These are phyloP conservation scores for Aspergillus leporis DNA, from an alignment of 495 filamentous ascomycete species.

Conservation along the genomic window DNA sequence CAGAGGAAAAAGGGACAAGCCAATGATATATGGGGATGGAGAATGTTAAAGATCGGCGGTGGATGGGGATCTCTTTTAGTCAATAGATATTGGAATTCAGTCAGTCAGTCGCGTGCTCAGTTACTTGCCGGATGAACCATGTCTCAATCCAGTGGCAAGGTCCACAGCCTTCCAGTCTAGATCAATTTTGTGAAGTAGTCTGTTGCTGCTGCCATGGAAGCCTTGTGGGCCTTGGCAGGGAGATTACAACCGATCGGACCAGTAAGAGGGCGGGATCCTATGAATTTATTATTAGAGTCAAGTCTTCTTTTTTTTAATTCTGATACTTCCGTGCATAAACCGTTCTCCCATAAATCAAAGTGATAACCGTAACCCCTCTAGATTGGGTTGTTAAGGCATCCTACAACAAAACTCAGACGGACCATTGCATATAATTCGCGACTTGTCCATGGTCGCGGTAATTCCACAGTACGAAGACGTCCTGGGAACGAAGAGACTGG, in stretches of 20 bases:
- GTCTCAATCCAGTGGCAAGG: not conserved
- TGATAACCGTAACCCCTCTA: not conserved
- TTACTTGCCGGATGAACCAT: slow-evolving; percentile 2
- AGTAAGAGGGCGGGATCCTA: not conserved
- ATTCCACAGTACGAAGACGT: not conserved
- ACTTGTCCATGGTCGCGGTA: not conserved
- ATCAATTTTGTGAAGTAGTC: not conserved
- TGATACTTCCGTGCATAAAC: not conserved
- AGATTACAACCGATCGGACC: not conserved
- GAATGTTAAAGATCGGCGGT: slow-evolving; percentile 6
- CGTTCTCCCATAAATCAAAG: not conserved
- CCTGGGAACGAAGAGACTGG: not conserved
- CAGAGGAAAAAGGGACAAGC: not conserved
- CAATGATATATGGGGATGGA: not conserved
- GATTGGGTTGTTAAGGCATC: too few relatives aligned
- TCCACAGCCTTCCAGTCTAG: too few relatives aligned
- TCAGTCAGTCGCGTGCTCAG: slow-evolving; percentile 12
- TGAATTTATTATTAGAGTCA: not conserved
- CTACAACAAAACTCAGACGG: too few relatives aligned
- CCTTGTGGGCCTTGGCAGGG: slow-evolving; percentile 10
- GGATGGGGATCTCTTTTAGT: not conserved
- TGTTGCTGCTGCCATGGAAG: not conserved
- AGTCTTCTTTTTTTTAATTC: not conserved
- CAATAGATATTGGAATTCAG: not conserved
- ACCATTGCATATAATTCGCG: too few relatives aligned